phyloP scores from a whole-genome alignment of 2,329 filamentous ascomycete species.

The Beauveria rudraprayagi region DNA sequence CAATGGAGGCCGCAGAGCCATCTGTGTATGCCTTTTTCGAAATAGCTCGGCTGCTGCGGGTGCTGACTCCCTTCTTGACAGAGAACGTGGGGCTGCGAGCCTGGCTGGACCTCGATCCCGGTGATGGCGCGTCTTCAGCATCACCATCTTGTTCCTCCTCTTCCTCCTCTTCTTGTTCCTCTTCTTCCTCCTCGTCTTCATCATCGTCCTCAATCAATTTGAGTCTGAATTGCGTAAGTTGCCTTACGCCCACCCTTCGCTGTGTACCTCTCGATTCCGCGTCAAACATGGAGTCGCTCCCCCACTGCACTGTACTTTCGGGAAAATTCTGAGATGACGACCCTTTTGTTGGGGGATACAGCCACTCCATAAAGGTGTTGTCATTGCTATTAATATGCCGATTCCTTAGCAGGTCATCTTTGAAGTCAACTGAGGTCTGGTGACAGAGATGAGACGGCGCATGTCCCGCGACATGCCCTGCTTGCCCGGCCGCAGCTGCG shows the following conservation, averaged over 20 bases:
- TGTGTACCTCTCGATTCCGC: background rate
- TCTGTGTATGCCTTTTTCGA: background rate
- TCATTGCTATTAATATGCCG: background rate
- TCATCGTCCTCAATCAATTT: background rate
- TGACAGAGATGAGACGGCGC: background rate
- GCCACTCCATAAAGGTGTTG: conserved; percentile 7
- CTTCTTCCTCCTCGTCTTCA: conserved; percentile 1
- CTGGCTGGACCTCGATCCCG: background rate
- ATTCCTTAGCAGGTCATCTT: conserved; percentile 1
- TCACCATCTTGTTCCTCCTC: background rate
- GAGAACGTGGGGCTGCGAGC: background rate
- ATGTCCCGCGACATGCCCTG: background rate
- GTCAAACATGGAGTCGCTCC: conserved; percentile 6
- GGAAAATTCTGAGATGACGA: background rate
- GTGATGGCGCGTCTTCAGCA: background rate
- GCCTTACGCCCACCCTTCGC: background rate
- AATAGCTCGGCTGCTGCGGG: background rate
- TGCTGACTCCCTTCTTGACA: background rate
- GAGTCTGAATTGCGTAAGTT: conserved; percentile 6
- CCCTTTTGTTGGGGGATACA: background rate
- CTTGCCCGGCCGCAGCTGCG: background rate
- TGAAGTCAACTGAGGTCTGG: conserved; percentile 8
- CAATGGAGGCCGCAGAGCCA: background rate
- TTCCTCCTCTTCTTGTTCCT: background rate
- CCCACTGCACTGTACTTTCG: conserved; percentile 2